Conservation (phyloP, 2,329 filamentous ascomycete genomes). For the Ophiostoma himal-ulmi region DNA sequence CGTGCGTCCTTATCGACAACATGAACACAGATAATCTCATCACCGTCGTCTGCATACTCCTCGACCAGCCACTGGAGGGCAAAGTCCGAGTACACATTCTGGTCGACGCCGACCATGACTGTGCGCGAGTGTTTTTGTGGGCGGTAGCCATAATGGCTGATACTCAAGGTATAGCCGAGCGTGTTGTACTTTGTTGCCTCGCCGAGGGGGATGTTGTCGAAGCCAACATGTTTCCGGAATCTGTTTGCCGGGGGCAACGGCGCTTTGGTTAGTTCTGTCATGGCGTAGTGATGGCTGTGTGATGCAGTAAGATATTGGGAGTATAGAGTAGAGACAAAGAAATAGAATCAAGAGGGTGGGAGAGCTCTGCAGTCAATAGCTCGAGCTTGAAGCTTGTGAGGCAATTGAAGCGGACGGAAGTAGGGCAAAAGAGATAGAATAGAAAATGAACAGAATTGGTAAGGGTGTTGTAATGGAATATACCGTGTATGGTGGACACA, state of each 20-base stretch:
- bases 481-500: not conserved
- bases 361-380: not conserved
- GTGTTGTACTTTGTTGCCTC: constrained; percentile 56
- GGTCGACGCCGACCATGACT: constrained; percentile 85
- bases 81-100: constrained; percentile 87
- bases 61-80: constrained; percentile 89
- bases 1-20: constrained; percentile 80
- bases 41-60: constrained; percentile 86
- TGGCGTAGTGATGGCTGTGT: not conserved
- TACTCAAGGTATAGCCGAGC: constrained; percentile 71
- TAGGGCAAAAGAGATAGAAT: too few species aligned
- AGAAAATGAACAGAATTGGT: too few species aligned
- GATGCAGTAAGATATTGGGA: too few species aligned
- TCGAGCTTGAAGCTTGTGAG: not conserved
- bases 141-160: constrained; percentile 81
- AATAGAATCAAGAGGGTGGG: not conserved
- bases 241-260: constrained; percentile 40
- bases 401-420: not conserved
- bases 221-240: constrained; percentile 55
- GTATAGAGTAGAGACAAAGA: not conserved
- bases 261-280: not conserved
- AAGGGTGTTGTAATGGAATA: not conserved
- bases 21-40: constrained; percentile 84
- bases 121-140: constrained; percentile 74
- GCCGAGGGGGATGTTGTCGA: constrained; percentile 54